Evolutionary conservation across 345 rosid species (phyloP).

Genomic region (Populus davidiana): DNA sequence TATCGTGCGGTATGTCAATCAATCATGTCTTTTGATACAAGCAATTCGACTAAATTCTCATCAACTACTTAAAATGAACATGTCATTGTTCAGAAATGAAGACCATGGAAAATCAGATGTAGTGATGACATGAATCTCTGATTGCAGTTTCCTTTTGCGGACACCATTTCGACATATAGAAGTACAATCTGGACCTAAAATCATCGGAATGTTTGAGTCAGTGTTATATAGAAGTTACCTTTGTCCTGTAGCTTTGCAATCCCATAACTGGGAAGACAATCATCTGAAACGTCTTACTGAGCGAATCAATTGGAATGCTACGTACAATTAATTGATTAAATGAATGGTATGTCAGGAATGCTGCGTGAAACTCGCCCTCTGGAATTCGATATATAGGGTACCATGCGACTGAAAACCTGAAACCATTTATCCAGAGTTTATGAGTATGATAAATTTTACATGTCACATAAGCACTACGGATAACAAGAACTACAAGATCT

Average conservation of each 20-base stretch:
- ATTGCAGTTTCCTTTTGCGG: background rate
- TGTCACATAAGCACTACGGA: background rate
- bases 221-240: slow-evolving; percentile 3
- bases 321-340: slow-evolving; percentile 12
- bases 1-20: background rate
- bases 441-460: background rate
- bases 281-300: background rate
- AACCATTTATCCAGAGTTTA: background rate
- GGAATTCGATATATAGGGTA: slow-evolving; percentile 34
- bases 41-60: background rate
- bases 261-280: slow-evolving; percentile 24
- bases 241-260: slow-evolving; percentile 26
- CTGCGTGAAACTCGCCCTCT: slow-evolving; percentile 19
- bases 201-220: background rate
- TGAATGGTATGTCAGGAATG: slow-evolving; percentile 36
- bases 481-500: background rate
- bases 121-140: background rate
- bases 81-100: background rate
- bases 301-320: slow-evolving; percentile 13
- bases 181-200: background rate
- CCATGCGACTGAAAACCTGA: slow-evolving; percentile 40
- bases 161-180: background rate
- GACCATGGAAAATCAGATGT: background rate
- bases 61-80: background rate
- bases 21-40: background rate